Conservation (phyloP, 2,329 filamentous ascomycete species). For the Tolypocladium inflatum region DNA sequence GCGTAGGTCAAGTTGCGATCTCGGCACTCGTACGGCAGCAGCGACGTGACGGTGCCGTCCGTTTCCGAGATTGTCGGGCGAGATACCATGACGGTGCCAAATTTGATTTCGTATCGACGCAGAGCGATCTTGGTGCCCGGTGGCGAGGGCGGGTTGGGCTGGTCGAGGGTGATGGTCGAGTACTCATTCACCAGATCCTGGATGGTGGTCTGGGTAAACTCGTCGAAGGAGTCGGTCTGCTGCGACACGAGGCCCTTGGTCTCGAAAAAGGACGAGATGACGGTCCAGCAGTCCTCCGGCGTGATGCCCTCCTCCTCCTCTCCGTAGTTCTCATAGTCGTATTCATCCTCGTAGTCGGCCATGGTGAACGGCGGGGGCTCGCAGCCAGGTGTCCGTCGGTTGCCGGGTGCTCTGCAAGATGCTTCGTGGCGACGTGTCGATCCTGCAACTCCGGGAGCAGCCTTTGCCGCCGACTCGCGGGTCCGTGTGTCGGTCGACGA, state of each 20-base stretch:
- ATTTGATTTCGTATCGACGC: slow-evolving; percentile 90
- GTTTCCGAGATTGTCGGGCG: slow-evolving; percentile 88
- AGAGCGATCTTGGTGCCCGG: slow-evolving; percentile 75
- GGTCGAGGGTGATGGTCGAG: slow-evolving; percentile 83
- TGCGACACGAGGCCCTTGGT: slow-evolving; percentile 92
- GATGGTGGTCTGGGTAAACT: slow-evolving; percentile 90
- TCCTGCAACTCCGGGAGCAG: background rate
- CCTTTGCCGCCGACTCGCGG: background rate
- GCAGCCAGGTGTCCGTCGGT: background rate
- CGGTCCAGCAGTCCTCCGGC: slow-evolving; percentile 95
- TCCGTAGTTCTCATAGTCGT: slow-evolving; percentile 61
- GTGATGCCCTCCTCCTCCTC: slow-evolving; percentile 68
- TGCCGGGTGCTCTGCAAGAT: no score
- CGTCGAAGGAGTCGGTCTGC: slow-evolving; percentile 96
- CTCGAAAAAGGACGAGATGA: slow-evolving; percentile 96
- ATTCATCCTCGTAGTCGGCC: slow-evolving; percentile 47
- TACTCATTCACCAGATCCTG: slow-evolving; percentile 93
- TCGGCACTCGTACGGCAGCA: slow-evolving; percentile 91
- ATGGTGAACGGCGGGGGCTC: slow-evolving; percentile 22
- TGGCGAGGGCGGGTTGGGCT: slow-evolving; percentile 69
- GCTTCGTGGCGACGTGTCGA: background rate
- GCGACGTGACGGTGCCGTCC: slow-evolving; percentile 75
- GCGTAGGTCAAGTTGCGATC: slow-evolving; percentile 94
- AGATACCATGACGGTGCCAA: slow-evolving; percentile 81
- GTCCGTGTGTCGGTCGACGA: background rate